phyloP scores from a whole-genome alignment of 768 basidiomycete species.

The Russula sp. region DNA sequence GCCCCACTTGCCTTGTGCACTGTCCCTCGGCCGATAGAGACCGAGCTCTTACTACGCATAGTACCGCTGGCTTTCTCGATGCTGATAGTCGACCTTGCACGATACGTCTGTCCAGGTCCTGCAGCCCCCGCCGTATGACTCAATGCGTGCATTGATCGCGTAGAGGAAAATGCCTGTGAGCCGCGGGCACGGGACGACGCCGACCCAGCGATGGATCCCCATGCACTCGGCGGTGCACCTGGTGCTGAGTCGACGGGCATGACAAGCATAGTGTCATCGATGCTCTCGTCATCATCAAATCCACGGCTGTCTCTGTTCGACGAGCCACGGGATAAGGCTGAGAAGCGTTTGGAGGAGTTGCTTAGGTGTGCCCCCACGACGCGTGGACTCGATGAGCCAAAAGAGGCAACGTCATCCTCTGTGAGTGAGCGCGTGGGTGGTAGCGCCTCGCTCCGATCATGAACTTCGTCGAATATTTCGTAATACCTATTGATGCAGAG shows the following conservation, averaged over 20 bases:
- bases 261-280: slow-evolving; percentile 68
- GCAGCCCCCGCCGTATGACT: slow-evolving; percentile 24
- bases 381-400: slow-evolving; percentile 12
- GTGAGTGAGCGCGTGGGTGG: slow-evolving; percentile 22
- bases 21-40: slow-evolving; percentile 56
- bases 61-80: slow-evolving; percentile 43
- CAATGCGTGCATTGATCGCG: slow-evolving; percentile 34
- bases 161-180: slow-evolving; percentile 16
- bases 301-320: slow-evolving; percentile 27
- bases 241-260: slow-evolving; percentile 54
- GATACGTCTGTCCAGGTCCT: slow-evolving; percentile 33
- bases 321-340: slow-evolving; percentile 14
- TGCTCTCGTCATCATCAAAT: slow-evolving; percentile 59
- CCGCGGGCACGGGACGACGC: slow-evolving; percentile 31
- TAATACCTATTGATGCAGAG: slow-evolving; percentile 78
- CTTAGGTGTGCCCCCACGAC: neutral
- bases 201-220: slow-evolving; percentile 29
- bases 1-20: slow-evolving; percentile 57
- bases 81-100: slow-evolving; percentile 53
- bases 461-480: slow-evolving; percentile 79
- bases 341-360: slow-evolving; percentile 16
- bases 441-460: slow-evolving; percentile 59
- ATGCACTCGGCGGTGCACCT: slow-evolving; percentile 33
- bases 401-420: slow-evolving; percentile 9
- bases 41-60: slow-evolving; percentile 43